Evolutionary conservation across 495 filamentous ascomycete species (phyloP), one percentile per base, ranked within the genome.

Genomic region (Tuber indicum): DNA sequence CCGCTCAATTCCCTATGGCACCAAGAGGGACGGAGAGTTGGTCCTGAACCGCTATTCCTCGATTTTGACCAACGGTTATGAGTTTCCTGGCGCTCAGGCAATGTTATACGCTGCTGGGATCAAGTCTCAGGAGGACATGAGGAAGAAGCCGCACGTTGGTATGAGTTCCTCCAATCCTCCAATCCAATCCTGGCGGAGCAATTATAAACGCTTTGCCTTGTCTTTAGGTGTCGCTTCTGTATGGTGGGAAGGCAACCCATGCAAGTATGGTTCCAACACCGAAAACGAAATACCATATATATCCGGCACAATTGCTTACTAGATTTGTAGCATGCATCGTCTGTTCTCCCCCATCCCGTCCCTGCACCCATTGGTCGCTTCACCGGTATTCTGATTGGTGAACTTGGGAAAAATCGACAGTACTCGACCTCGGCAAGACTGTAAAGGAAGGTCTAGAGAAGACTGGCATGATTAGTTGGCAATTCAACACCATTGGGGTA

Each of bases 161-260:
- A 86, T 91, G 81, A 76, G 73, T 42, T 74, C 43, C 17, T 77
- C 76, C 75, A 62, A 62, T 62, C 52, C n/a, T 16, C 52, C 52
- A 62, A 62, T 16, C n/a, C 52, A 62, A 62, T 16, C 5, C 52
- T 62, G 4, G 52, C n/a, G n/a, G 52, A 16, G 52, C 52, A 62
- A 32, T 14, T 62, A 32, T 62, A 62, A 62, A 62, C 26, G 52
- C 17, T 70, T 49, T 74, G 39, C 39, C 23, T 43, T 76, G 74
- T 75, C 72, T 83, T 52, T 82, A 84, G 82, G 83, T 42, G 87
- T 90, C 76, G 92, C 94, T 10, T 93, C 92, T 9, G 93, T 98
- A 3, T 98, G 95, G 94, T 99, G 94, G 94, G 96, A 99, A 85
- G 96, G 96, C 43, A 99, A 99, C 84, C 94, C 96, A 46, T 94